Conservation (phyloP, 83 land plant genomes). For the Thuja plicata region DNA sequence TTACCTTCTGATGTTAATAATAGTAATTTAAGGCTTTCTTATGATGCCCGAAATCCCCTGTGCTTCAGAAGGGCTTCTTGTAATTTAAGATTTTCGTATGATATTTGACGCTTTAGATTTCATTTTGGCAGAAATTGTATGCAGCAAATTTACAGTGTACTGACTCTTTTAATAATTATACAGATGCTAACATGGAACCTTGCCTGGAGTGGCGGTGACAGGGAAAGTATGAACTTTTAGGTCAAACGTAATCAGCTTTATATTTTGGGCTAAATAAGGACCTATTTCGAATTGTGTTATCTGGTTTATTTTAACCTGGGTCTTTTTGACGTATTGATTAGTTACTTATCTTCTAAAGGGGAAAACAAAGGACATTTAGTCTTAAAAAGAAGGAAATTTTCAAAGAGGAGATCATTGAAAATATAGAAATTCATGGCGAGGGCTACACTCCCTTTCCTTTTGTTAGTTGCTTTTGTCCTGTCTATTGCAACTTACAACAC, state of each 20-base stretch:
- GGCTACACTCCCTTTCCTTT: conserved; percentile 35
- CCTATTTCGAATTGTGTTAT: background rate
- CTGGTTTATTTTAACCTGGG: background rate
- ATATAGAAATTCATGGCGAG: conserved; percentile 44
- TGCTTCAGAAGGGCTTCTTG: background rate
- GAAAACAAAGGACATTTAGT: background rate
- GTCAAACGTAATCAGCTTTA: background rate
- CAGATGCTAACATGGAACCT: background rate
- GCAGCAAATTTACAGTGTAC: background rate
- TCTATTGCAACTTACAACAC: conserved; percentile 69
- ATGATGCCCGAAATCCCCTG: background rate
- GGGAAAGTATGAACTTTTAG: background rate
- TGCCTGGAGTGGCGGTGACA: background rate
- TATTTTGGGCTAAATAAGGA: background rate
- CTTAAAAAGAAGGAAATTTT: background rate
- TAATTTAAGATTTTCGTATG: background rate
- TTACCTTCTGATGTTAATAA: background rate
- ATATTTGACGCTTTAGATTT: background rate
- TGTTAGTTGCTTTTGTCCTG: conserved; percentile 43
- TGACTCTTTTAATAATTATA: background rate
- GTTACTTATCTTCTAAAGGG: background rate
- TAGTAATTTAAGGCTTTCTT: background rate
- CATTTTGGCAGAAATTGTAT: background rate
- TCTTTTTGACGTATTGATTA: background rate
- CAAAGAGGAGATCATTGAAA: conserved; percentile 10